Base-by-base conservation (phyloP, 805 yeast genomes). In the Torulaspora indica region DNA sequence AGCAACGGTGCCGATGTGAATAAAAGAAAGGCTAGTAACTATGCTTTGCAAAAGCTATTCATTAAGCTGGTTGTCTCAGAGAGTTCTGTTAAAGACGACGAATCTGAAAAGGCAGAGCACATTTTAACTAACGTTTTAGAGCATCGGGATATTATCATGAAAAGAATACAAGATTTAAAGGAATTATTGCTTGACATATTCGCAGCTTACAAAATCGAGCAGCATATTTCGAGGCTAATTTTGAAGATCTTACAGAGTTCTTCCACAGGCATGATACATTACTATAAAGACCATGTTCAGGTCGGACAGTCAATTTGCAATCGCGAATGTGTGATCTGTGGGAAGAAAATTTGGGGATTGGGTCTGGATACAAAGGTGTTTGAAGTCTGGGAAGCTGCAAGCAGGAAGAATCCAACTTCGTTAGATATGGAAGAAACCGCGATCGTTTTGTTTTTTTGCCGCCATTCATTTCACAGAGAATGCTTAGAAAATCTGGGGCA, bases 301-400 rank as follows among this genome's bases (percentile, higher is more conserved):
- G 61, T 67, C 29, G 97, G 96, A 0, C 83, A 95, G 88, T 69
- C 81, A 0, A 70, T 74, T 2, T 67, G 65, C 22, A 67, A 68
- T 22, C 68, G 72, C 29, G 77, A 73, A 38, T 90, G 97, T 61
- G 83, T 83, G 28, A 76, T 82, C 0, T 90, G 97, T 63, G 90
- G 87, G 1, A 79, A 79, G 49, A 68, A 68, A 15, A 66, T 89
- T 27, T 82, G 89, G 80, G 96, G 96, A 0, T 61, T 76, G 1
- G 77, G 78, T 1, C 58, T 84, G 2, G 67, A 72, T 18, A 67
- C 77, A 2, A 70, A 66, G 7, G 70, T 75, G 31, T 75, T 76
- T 42, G 70, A 72, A 34, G 68, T 74, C 3, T 84, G 90, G 90
- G 83, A 78, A 54, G 69, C 70, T 22, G 56, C 47, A 38, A 61